Percentiles rank a stretch among this genome's conserved stretches.
Evolutionary conservation across 306 rosid species (phyloP).

Genomic region (Castanea sativa): DNA sequence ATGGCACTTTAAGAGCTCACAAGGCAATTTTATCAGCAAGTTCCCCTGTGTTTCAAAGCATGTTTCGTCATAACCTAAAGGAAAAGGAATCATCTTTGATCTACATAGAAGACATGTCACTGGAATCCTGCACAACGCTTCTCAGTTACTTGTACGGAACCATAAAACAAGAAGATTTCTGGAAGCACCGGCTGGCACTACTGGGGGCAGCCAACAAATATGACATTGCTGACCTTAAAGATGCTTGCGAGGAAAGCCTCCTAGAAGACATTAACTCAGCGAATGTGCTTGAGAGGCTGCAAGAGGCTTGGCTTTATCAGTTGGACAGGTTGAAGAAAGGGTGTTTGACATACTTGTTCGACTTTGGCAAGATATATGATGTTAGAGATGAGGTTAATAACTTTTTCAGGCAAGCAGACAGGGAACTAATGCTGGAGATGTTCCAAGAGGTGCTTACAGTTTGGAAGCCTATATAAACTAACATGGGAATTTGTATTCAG

Average conservation of each 20-base stretch:
- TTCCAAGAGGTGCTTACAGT: conserved; percentile 76
- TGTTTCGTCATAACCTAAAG: conserved; percentile 77
- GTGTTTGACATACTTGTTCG: conserved; percentile 66
- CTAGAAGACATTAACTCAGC: conserved; percentile 70
- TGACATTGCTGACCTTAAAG: conserved; percentile 58
- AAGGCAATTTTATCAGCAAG: conserved; percentile 81
- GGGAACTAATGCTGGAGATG: conserved; percentile 80
- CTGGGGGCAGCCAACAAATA: conserved; percentile 84
- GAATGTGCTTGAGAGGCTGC: conserved; percentile 79
- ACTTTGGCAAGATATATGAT: conserved; percentile 83
- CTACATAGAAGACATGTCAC: conserved; percentile 74
- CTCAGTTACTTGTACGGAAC: conserved; percentile 74
- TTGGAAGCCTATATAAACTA: conserved; percentile 53
- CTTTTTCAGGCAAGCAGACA: conserved; percentile 67
- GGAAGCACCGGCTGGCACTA: conserved; percentile 73
- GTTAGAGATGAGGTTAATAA: conserved; percentile 51
- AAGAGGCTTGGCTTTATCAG: conserved; percentile 78
- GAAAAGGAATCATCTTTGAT: conserved; percentile 79
- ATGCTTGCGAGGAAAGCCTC: conserved; percentile 82
- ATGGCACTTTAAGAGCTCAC: conserved; percentile 76
- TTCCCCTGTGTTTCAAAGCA: conserved; percentile 83
- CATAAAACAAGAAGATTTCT: conserved; percentile 70
- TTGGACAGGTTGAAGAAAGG: conserved; percentile 78
- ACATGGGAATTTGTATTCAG: conserved; percentile 1
- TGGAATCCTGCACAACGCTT: conserved; percentile 62